Percentiles rank a stretch among this genome's conserved stretches.
These are phyloP conservation scores for Tricholomella constricta DNA, from an alignment of 768 basidiomycete genomes.

Conservation along the genomic window DNA sequence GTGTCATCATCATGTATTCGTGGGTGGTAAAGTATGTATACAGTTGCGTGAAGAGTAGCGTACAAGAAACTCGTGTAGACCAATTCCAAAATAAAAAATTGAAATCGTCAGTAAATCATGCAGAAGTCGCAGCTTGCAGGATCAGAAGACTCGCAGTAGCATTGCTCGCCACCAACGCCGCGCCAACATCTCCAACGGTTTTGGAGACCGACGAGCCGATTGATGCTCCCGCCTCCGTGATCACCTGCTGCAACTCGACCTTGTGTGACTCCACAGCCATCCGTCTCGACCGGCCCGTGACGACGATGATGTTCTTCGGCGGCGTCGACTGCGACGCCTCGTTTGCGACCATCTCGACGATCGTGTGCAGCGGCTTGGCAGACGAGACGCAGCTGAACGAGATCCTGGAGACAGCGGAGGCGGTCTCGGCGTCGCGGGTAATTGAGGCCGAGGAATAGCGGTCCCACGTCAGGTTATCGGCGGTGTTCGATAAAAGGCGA, in stretches of 20 bases:
- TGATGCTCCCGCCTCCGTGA: slow-evolving; percentile 38
- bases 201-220: slow-evolving; percentile 62
- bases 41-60: neutral
- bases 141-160: slow-evolving; percentile 54
- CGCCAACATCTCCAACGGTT: slow-evolving; percentile 77
- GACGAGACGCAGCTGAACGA: slow-evolving; percentile 56
- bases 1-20: neutral
- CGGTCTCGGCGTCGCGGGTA: slow-evolving; percentile 27
- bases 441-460: slow-evolving; percentile 47
- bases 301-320: slow-evolving; percentile 57
- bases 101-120: neutral
- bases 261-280: slow-evolving; percentile 61
- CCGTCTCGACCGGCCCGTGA: slow-evolving; percentile 74
- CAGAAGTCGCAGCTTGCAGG: slow-evolving; percentile 37
- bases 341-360: slow-evolving; percentile 46
- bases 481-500: slow-evolving; percentile 74
- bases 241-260: slow-evolving; percentile 57
- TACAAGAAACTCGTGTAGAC: neutral
- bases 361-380: slow-evolving; percentile 54
- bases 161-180: slow-evolving; percentile 61
- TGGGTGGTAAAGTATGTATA: neutral
- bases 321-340: slow-evolving; percentile 27
- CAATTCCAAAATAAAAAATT: neutral
- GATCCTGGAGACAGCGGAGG: slow-evolving; percentile 60
- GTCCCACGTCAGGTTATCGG: slow-evolving; percentile 79